Conservation (phyloP, 1,284 basidiomycete genomes). For the Apiotrichum mycotoxinovorans region DNA sequence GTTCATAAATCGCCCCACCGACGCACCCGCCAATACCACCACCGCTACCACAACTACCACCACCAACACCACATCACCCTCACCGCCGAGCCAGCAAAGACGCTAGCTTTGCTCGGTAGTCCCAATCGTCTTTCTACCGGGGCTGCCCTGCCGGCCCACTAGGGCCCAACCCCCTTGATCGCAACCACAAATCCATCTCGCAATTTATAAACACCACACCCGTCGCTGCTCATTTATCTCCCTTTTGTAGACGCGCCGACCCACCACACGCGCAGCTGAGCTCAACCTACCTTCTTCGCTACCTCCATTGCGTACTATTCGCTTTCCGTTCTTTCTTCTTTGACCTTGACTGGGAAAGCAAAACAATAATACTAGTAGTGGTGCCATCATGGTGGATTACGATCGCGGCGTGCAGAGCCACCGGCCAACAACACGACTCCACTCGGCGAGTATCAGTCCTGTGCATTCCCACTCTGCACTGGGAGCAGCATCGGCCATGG, state of each 20-base stretch:
- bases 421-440: slow-evolving; percentile 1
- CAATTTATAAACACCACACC: too few species aligned
- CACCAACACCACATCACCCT: background rate
- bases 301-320: too few species aligned
- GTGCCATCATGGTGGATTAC: slow-evolving; percentile 13
- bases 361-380: background rate
- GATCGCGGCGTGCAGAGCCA: slow-evolving; percentile 6
- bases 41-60: background rate
- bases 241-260: too few species aligned
- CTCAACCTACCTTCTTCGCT: too few species aligned
- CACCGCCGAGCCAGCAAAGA: background rate
- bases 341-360: too few species aligned
- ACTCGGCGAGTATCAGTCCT: slow-evolving; percentile 17
- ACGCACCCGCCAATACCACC: background rate
- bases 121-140: background rate
- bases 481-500: slow-evolving; percentile 7
- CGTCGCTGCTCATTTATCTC: too few species aligned
- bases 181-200: background rate
- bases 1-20: background rate
- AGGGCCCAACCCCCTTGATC: background rate
- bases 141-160: too few species aligned
- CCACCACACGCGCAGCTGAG: too few species aligned
- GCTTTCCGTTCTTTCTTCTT: too few species aligned
- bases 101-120: background rate
- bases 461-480: slow-evolving; percentile 6